Conservation (phyloP, 2,329 filamentous ascomycete species). For the Talaromyces sp. region DNA sequence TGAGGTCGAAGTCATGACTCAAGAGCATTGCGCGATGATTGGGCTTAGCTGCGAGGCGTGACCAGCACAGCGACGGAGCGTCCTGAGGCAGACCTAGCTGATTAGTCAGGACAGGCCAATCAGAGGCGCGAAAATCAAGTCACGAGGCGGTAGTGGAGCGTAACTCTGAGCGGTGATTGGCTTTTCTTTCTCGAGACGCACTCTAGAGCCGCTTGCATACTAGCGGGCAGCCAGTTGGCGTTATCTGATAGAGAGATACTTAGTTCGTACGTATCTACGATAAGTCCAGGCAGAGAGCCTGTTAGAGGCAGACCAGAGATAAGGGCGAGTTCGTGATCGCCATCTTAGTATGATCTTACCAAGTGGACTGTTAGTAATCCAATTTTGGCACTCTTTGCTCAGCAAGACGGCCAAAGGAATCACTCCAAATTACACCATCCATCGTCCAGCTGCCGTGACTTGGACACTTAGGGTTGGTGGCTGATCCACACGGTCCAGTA, state of each 20-base stretch:
- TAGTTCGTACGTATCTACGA: not conserved
- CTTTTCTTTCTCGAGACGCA: not conserved
- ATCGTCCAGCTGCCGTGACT: not conserved
- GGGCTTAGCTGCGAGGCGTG: constrained; percentile 8
- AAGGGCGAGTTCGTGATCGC: not conserved
- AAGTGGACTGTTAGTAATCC: not conserved
- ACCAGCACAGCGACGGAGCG: not conserved
- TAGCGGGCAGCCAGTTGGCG: constrained; percentile 5
- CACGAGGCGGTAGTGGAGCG: not conserved
- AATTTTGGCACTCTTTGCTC: not conserved
- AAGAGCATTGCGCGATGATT: not conserved
- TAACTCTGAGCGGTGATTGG: not conserved
- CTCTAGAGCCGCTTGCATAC: constrained; percentile 4
- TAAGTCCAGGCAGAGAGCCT: not conserved
- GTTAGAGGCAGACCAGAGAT: constrained; percentile 4
- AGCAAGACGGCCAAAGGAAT: not conserved
- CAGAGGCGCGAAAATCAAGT: not conserved
- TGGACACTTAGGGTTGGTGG: not conserved
- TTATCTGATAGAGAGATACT: constrained; percentile 3
- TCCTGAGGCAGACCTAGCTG: not conserved
- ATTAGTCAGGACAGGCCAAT: constrained; percentile 8
- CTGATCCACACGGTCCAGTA: not conserved
- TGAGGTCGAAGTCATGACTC: not conserved
- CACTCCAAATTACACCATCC: constrained; percentile 7
- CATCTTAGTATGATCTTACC: not conserved